Base-by-base conservation (phyloP, 805 yeast species). In the Candida coquimbonensis region DNA sequence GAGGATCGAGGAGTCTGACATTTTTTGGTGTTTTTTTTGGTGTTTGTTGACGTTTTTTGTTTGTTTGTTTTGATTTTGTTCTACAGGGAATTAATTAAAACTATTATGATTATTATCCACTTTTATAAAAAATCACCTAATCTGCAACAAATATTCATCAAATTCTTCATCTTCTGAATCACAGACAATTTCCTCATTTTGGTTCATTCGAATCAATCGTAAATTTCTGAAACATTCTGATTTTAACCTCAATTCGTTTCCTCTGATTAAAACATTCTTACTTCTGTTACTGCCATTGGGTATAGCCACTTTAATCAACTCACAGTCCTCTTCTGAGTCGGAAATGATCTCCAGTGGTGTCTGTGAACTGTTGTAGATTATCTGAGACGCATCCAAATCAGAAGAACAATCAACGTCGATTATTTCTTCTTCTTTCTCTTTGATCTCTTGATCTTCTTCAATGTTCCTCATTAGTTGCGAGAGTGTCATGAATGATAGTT, bases 1-100 rank as follows among this genome's bases (percentile, higher is more conserved):
- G 8, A 59, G 49, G 2, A 61, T 53, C 21, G 43, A 34, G 4
- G 33, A 16, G 25, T 40, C 46, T 46, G 43, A 43, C 7, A 29
- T 17, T 21, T 25, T 36, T 31, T 25, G n/a, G 38, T 7, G 26
- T 27, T 16, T 11, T 14, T 9, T 2, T 27, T 27, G 27, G 4
- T 26, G 27, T 26, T 27, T 9, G 9, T 27, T 27, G 29, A 21
- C 4, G 24, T 3, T 21, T 21, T 21, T 21, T 21, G 3, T 21
- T 21, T 21, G 7, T 21, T 21, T 21, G 24, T 21, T 21, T 21
- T 17, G 19, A 17, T 17, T 17, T 17, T 17, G 19, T 17, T 17
- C 19, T 17, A 17, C 19, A 17, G n/a, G n/a, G n/a, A n/a, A n/a
- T n/a, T n/a, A n/a, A n/a, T n/a, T n/a, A n/a, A n/a, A n/a, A 17